Percentiles rank a stretch among this genome's conserved stretches.
Conservation (phyloP, 2,329 filamentous ascomycete species). For the Nemania sp. region DNA sequence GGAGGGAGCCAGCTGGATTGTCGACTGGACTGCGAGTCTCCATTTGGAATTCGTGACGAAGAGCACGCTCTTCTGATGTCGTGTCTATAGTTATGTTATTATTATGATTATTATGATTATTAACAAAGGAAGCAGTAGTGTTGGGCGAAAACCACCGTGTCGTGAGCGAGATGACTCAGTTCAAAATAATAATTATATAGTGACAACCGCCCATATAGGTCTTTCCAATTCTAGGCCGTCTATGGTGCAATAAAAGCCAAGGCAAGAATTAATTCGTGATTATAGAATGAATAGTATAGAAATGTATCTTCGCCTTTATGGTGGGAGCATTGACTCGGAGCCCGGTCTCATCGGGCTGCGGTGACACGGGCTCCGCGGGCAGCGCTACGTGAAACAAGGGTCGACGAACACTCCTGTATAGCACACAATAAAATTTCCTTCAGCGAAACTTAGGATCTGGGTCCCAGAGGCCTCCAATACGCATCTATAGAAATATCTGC, state of each 20-base stretch:
- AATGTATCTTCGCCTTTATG: neutral
- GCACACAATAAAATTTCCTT: too few species aligned
- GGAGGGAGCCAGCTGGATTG: neutral
- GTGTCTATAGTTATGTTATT: too few species aligned
- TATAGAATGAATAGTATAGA: neutral
- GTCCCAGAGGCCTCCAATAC: too few species aligned
- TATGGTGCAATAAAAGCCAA: too few species aligned
- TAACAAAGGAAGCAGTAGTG: too few species aligned
- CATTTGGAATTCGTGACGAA: neutral
- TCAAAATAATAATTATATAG: too few species aligned
- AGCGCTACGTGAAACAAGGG: neutral
- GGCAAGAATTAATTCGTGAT: neutral
- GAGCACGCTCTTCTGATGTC: too few species aligned
- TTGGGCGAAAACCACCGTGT: neutral
- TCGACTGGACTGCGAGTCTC: neutral
- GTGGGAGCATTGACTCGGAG: neutral
- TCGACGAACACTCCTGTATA: neutral
- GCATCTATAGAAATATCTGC: too few species aligned
- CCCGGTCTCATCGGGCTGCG: slow-evolving; percentile 9
- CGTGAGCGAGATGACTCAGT: neutral
- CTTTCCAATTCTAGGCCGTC: too few species aligned
- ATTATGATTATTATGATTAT: too few species aligned
- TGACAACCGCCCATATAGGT: too few species aligned
- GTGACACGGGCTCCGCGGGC: slow-evolving; percentile 21
- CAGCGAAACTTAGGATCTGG: too few species aligned